A percentile compares a stretch with the other conserved stretches of the same genome.
phyloP scores from a whole-genome alignment of 164 flowering plant species.

The Cinnamomum chago region DNA sequence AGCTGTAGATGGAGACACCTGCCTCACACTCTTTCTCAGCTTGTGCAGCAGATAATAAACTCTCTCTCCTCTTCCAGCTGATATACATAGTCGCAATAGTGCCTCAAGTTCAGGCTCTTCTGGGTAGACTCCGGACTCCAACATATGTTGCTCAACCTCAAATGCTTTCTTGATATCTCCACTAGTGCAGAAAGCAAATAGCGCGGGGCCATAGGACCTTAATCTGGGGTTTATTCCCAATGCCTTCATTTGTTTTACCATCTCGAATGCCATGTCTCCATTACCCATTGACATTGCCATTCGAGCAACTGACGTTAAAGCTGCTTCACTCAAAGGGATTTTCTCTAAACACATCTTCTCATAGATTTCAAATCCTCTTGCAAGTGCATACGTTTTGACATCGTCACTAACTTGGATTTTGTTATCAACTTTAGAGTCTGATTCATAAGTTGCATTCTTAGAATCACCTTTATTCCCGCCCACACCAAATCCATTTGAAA shows the following conservation, averaged over 20 bases:
- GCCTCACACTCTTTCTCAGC: conserved; percentile 59
- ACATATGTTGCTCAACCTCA: conserved; percentile 69
- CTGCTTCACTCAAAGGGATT: conserved; percentile 78
- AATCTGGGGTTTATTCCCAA: conserved; percentile 65
- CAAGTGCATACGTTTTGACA: conserved; percentile 47
- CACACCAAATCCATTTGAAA: conserved; percentile 4
- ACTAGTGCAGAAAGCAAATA: conserved; percentile 53
- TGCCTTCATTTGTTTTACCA: conserved; percentile 67
- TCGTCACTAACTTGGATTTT: conserved; percentile 42
- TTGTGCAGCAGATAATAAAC: conserved; percentile 80
- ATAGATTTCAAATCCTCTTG: conserved; percentile 66
- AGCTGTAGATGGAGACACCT: conserved; percentile 62
- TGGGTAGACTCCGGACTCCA: conserved; percentile 61
- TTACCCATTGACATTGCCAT: conserved; percentile 81
- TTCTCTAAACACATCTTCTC: conserved; percentile 53
- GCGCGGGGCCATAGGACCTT: conserved; percentile 80
- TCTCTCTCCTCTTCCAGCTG: conserved; percentile 51
- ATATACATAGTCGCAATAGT: conserved; percentile 53
- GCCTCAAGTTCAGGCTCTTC: conserved; percentile 84
- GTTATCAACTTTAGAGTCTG: conserved; percentile 15
- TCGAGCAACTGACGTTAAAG: conserved; percentile 78
- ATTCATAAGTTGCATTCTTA: conserved; percentile 11
- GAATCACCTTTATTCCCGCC: conserved; percentile 11
- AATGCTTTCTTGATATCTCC: conserved; percentile 70
- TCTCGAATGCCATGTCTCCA: conserved; percentile 79